Evolutionary conservation across 441 rosid species (phyloP), one percentile per base, ranked within the genome.

Genomic region (Adansonia gregorii): DNA sequence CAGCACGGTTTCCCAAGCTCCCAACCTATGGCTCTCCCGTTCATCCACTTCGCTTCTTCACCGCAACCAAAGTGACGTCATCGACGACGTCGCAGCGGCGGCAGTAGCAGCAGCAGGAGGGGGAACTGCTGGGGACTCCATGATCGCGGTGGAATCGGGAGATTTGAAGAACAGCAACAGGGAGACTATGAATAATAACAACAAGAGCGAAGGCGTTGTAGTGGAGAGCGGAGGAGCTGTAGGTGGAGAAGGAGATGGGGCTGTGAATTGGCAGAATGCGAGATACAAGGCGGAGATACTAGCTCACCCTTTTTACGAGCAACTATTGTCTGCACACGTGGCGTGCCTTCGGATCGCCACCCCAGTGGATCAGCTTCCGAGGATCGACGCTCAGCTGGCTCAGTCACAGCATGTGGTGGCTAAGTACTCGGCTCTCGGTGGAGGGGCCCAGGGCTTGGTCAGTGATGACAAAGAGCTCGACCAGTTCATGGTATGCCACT

Each of bases 331-430:
- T 61, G 97, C 98, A 17, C 99, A 97, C 85, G 98, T 94, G 35
- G 93, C 99, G 8, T 97, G 98, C 66, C 82, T 97, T 77, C 81
- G 98, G 79, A 94, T 97, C 79, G 99, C 99, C 0, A 97, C 99
- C 46, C 99, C 98, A 63, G 99, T 97, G 6, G 98, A 97, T 83
- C 99, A 97, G 85, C 74, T 97, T 74, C 99, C 98, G 39, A 90
- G 98, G 82, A 97, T 97, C 70, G 99, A 94, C 73, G 98, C 98
- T 0, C 99, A 97, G 88, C 89, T 97, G 31, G 97, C 95, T 10
- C 97, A 97, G 91, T 97, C 99, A 31, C 98, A 94, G 86, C 87
- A 94, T 49, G 98, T 97, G n/a, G 95, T 94, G 24, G 85, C 89
- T 8, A 97, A 97, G 83, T 97, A 97, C 93, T 93, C 99, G 3